A percentile compares a stretch with the other conserved stretches of the same genome.
Conservation (phyloP, 495 filamentous ascomycete species). For the Tuber microsphaerosporum region DNA sequence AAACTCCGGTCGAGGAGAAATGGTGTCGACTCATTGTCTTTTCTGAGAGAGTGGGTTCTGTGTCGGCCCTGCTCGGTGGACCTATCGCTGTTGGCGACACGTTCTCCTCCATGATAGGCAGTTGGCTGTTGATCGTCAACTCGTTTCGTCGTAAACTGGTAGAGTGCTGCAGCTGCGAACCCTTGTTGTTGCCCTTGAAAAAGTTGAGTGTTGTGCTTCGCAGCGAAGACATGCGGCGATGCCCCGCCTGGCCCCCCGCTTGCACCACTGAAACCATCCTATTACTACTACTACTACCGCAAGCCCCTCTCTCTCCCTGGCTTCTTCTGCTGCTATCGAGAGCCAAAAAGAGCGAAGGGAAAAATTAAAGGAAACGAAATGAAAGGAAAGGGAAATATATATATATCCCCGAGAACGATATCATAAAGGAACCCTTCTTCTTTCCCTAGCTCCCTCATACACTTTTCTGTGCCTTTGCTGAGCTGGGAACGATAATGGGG, state of each 20-base stretch:
- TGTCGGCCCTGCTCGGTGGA: constrained; percentile 32
- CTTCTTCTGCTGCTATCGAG: constrained; percentile 21
- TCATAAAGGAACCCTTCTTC: constrained; percentile 27
- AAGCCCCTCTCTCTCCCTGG: constrained; percentile 25
- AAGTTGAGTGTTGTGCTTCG: constrained; percentile 40
- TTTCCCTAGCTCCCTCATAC: constrained; percentile 21
- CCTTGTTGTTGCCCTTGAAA: constrained; percentile 35
- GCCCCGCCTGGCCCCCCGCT: constrained; percentile 33
- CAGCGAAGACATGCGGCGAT: constrained; percentile 37
- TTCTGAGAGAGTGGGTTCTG: constrained; percentile 30
- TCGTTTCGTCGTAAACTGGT: constrained; percentile 32
- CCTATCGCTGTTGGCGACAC: constrained; percentile 32
- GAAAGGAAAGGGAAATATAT: constrained; percentile 26
- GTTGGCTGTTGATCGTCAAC: constrained; percentile 29
- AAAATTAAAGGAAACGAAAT: constrained; percentile 17
- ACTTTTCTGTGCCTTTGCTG: constrained; percentile 12
- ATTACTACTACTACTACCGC: constrained; percentile 25
- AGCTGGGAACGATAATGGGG: not conserved
- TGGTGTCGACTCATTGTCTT: constrained; percentile 24
- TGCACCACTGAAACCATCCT: constrained; percentile 31
- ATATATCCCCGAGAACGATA: constrained; percentile 26
- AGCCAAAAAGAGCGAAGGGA: constrained; percentile 12
- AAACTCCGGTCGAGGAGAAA: constrained; percentile 33
- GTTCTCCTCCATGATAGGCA: constrained; percentile 31
- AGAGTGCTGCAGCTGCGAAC: constrained; percentile 20